Evolutionary conservation across 129 eudicot genomes (phyloP).

Genomic region (Chrysanthemum seticuspe): DNA sequence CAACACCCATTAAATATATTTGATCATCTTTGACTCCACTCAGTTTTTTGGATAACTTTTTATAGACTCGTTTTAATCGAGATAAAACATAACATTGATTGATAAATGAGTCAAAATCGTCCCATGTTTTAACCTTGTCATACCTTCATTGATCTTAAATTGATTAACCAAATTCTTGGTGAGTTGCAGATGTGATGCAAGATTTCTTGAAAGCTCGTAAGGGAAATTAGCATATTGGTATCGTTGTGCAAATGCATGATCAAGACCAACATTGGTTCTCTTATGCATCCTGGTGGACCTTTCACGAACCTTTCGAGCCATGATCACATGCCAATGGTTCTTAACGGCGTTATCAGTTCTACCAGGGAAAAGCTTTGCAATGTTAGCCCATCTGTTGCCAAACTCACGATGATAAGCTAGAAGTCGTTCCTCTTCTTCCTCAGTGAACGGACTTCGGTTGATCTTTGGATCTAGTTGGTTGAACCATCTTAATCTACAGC

Average conservation of each 20-base stretch:
- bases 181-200: constrained; percentile 29
- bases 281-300: constrained; percentile 46
- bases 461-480: constrained; percentile 88
- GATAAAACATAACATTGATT: neutral
- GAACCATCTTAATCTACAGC: constrained; percentile 92
- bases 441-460: constrained; percentile 75
- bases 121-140: neutral
- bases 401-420: constrained; percentile 68
- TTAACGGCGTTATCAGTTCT: constrained; percentile 95
- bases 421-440: constrained; percentile 82
- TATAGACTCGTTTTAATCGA: neutral
- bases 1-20: no score
- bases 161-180: constrained; percentile 31
- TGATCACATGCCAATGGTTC: constrained; percentile 97
- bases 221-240: constrained; percentile 33
- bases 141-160: constrained; percentile 37
- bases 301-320: constrained; percentile 74
- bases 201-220: constrained; percentile 26
- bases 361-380: constrained; percentile 78
- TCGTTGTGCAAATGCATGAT: constrained; percentile 23
- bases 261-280: constrained; percentile 26
- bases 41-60: neutral
- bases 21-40: neutral
- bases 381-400: constrained; percentile 85
- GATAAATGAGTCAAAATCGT: neutral